phyloP scores from a whole-genome alignment of 441 rosid species.

The Erodium texanum region DNA sequence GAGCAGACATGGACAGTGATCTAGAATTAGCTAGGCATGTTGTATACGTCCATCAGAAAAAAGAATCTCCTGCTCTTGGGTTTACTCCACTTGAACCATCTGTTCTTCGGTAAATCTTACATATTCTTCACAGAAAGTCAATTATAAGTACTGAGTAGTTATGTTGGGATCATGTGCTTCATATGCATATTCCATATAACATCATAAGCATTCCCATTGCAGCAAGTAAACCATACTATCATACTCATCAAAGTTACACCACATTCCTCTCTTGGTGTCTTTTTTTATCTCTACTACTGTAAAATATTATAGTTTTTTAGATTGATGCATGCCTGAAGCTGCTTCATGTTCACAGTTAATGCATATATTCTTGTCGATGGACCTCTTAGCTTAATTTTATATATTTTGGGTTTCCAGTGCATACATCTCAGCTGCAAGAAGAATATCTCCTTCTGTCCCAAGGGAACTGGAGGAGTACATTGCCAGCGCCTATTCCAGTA shows the following conservation, averaged over 20 bases:
- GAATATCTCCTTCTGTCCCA: conserved; percentile 74
- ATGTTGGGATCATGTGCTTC: conserved; percentile 3
- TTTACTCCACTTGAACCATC: conserved; percentile 86
- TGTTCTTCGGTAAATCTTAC: conserved; percentile 57
- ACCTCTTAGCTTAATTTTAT: conserved; percentile 8
- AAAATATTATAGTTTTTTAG: neutral
- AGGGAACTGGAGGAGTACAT: conserved; percentile 86
- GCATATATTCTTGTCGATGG: neutral
- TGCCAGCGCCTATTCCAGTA: conserved; percentile 85
- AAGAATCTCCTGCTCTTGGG: conserved; percentile 91
- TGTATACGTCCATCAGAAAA: conserved; percentile 84
- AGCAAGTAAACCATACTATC: neutral
- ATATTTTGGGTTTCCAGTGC: conserved; percentile 43
- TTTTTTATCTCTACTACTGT: neutral
- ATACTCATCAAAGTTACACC: neutral
- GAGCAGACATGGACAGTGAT: conserved; percentile 96
- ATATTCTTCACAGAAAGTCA: conserved; percentile 7
- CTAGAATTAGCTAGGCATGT: conserved; percentile 97
- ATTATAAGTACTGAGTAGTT: too few relatives aligned
- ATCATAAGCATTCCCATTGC: neutral
- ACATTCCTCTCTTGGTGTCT: too few relatives aligned
- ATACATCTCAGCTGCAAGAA: conserved; percentile 92
- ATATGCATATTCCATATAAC: neutral
- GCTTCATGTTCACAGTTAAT: neutral
- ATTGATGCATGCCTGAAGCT: neutral